Conservation (phyloP, 1,284 basidiomycete genomes). For the Ustilago tritici region DNA sequence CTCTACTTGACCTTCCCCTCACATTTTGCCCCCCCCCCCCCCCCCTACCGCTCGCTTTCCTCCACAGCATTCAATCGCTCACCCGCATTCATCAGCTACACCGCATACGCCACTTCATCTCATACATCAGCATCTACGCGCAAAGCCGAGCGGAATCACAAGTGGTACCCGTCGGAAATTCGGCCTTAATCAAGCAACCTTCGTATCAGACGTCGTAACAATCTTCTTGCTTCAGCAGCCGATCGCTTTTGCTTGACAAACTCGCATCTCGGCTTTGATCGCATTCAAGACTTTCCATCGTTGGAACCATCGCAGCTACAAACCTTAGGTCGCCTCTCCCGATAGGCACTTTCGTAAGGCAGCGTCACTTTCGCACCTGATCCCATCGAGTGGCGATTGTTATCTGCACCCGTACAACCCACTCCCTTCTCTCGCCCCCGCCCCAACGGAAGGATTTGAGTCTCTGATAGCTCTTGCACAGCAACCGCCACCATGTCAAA, state of each 20-base stretch:
- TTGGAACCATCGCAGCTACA: background rate
- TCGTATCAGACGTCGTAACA: background rate
- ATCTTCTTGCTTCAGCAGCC: background rate
- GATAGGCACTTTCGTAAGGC: no score
- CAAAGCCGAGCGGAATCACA: background rate
- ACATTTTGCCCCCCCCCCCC: background rate
- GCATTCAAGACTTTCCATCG: background rate
- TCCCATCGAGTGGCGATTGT: no score
- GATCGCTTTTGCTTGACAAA: background rate
- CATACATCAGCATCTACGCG: background rate
- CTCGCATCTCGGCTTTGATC: background rate
- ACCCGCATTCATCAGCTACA: background rate
- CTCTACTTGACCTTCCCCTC: background rate
- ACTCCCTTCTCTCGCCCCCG: no score
- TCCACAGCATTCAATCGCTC: background rate
- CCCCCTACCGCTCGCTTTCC: background rate
- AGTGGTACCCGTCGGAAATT: background rate
- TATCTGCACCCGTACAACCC: no score
- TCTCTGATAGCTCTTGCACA: no score
- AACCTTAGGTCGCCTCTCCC: background rate
- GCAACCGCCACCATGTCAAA: constrained; percentile 32
- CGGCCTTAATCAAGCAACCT: background rate
- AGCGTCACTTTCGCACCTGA: no score
- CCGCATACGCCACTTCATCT: background rate
- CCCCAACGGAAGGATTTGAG: no score